Conservation (phyloP, 768 basidiomycete genomes). For the Tylopilus plumbeoviolaceoides region DNA sequence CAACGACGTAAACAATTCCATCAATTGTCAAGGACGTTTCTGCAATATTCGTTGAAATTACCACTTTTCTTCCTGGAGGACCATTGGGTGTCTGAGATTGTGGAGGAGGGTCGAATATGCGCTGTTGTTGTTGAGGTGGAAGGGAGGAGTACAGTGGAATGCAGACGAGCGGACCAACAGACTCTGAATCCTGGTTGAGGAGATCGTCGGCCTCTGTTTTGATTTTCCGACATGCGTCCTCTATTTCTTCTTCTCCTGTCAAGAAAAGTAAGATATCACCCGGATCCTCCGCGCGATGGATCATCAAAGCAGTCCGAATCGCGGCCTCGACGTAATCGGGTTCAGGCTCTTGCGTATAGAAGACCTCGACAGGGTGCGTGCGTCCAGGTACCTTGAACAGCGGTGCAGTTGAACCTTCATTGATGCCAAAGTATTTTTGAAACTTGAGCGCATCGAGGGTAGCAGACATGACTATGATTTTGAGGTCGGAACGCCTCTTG, state of each 20-base stretch:
- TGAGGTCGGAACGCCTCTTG: conserved; percentile 79
- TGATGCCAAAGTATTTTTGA: conserved; percentile 83
- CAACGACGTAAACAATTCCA: conserved; percentile 99
- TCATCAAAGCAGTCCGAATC: conserved; percentile 94
- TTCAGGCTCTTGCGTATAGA: conserved; percentile 89
- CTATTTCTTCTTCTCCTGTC: conserved; percentile 98
- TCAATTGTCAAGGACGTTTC: conserved; percentile 98
- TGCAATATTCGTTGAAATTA: conserved; percentile 95
- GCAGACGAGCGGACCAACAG: conserved; percentile 84
- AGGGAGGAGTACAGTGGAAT: conserved; percentile 95
- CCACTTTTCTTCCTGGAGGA: conserved; percentile 87
- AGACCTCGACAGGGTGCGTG: conserved; percentile 94
- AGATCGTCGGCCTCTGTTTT: conserved; percentile 88
- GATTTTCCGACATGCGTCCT: conserved; percentile 93
- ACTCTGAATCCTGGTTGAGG: conserved; percentile 58
- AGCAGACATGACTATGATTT: conserved; percentile 97
- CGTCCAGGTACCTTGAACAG: conserved; percentile 90
- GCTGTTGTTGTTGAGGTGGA: conserved; percentile 91
- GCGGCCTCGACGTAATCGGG: conserved; percentile 97
- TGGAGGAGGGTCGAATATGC: conserved; percentile 92
- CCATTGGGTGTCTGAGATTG: conserved; percentile 54
- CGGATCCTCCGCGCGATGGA: conserved; percentile 90
- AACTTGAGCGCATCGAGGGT: conserved; percentile 97
- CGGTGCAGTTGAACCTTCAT: conserved; percentile 48
- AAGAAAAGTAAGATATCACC: conserved; percentile 94